phyloP scores from a whole-genome alignment of 441 rosid genomes.

The Heliophila coronopifolia region DNA sequence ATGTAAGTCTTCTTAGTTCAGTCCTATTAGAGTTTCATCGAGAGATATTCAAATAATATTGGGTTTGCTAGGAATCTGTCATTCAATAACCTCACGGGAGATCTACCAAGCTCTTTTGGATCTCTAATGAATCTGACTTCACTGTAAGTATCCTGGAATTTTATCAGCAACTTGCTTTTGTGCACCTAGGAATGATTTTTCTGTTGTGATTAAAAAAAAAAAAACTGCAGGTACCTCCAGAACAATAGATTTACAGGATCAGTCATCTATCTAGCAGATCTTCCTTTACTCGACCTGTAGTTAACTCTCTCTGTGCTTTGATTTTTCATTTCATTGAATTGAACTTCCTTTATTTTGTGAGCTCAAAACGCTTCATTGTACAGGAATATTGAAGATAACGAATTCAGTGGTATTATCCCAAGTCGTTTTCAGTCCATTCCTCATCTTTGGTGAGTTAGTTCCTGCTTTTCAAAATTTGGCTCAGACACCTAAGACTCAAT shows the following conservation, averaged over 20 bases:
- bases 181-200: not conserved
- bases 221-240: conserved; percentile 65
- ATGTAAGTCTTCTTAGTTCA: conserved; percentile 48
- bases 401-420: conserved; percentile 87
- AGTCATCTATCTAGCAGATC: conserved; percentile 64
- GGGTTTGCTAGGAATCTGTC: conserved; percentile 70
- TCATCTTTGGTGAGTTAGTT: conserved; percentile 58
- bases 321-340: conserved; percentile 8
- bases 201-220: conserved; percentile 15
- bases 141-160: conserved; percentile 49
- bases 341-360: conserved; percentile 25
- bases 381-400: conserved; percentile 78
- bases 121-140: conserved; percentile 61
- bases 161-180: conserved; percentile 2
- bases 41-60: not conserved
- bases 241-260: conserved; percentile 88
- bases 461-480: not conserved
- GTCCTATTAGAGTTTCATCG: not conserved
- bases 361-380: not conserved
- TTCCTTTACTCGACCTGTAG: conserved; percentile 75
- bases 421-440: conserved; percentile 74
- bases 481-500: not conserved
- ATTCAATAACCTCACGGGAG: conserved; percentile 71
- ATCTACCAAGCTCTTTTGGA: conserved; percentile 80
- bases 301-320: conserved; percentile 25